Base-by-base conservation (phyloP, 2,329 filamentous ascomycete genomes). In the Daldinia eschscholtzii region DNA sequence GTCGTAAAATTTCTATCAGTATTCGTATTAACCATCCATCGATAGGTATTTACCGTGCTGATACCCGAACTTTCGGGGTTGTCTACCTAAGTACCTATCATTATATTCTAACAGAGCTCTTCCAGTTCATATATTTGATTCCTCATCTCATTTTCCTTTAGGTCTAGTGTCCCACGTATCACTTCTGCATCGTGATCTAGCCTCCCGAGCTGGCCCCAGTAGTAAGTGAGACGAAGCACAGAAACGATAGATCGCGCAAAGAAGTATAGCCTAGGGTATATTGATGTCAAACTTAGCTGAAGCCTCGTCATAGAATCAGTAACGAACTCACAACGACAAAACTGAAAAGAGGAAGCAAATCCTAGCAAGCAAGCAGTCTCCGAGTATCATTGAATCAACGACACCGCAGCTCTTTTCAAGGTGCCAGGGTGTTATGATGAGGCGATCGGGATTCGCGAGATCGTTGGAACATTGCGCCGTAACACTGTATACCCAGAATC, bases 301-400 rank as follows among this genome's bases (percentile, higher is more conserved):
- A n/a, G 15, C 15, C 12, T 33, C 15, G 7, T 33, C 3, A 26
- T 10, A 6, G 20, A 33, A n/a, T 33, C 6, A 10, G 28, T 18
- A 52, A 30, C 7, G 4, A 6, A 72, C 72, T 70, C 18, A 72
- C 70, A 72, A 26, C 5, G 66, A 71, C 10, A 73, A 6, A 2
- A 71, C 41, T 3, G 68, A 67, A 26, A 72, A 61, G 9, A 33
- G 58, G 59, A 73, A 73, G 1, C 50, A 62, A 6, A 57, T 56
- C 50, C 69, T 70, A 1, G 67, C 65, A 26, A 69, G 30, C 15
- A 65, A 1, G 35, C 71, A 73, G n/a, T 44, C 48, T 15, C 63
- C 41, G 1, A 42, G 42, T 15, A 68, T 52, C 12, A 42, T 53
- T 3, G 28, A 44, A 15, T 65, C 30, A 12, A 71, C 28, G 13